Conservation (phyloP, 768 basidiomycete genomes). For the Dentipellis sp. region DNA sequence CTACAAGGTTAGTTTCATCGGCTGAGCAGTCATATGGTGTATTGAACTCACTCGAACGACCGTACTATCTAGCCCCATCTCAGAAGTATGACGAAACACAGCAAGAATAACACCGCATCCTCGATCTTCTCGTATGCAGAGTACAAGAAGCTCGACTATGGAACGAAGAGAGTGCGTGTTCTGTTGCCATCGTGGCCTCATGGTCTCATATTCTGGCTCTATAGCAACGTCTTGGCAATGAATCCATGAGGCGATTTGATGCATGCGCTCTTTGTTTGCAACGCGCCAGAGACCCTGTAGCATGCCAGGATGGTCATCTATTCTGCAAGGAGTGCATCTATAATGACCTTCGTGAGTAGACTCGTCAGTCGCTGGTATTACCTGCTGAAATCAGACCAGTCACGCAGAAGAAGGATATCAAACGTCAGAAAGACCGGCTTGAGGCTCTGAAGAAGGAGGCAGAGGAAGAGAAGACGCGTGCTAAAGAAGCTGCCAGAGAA, state of each 20-base stretch:
- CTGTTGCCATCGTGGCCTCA: background rate
- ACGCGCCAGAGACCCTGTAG: conserved; percentile 72
- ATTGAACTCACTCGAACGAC: no score
- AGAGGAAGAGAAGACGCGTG: conserved; percentile 68
- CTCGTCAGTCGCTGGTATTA: background rate
- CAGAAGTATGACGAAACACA: conserved; percentile 78
- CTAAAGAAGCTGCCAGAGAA: conserved; percentile 69
- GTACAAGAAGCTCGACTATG: conserved; percentile 78
- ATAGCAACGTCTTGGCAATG: conserved; percentile 80
- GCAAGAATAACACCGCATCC: conserved; percentile 85
- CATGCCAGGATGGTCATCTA: conserved; percentile 79
- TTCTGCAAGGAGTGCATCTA: conserved; percentile 96
- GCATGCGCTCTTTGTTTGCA: conserved; percentile 86
- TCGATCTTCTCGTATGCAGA: conserved; percentile 88
- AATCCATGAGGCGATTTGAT: conserved; percentile 89
- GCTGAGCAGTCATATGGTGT: no score
- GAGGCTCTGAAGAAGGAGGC: conserved; percentile 68
- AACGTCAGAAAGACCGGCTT: conserved; percentile 76
- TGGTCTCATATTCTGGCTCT: background rate
- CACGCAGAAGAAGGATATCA: conserved; percentile 86
- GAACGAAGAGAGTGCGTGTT: conserved; percentile 58
- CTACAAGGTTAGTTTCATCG: no score
- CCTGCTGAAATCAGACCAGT: conserved; percentile 33
- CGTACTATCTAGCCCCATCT: no score
- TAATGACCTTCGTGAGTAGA: conserved; percentile 63